A percentile compares a stretch with the other conserved stretches of the same genome.
Evolutionary conservation across 73 alveolate species (phyloP).

Genomic region (Diophrys appendiculata): DNA sequence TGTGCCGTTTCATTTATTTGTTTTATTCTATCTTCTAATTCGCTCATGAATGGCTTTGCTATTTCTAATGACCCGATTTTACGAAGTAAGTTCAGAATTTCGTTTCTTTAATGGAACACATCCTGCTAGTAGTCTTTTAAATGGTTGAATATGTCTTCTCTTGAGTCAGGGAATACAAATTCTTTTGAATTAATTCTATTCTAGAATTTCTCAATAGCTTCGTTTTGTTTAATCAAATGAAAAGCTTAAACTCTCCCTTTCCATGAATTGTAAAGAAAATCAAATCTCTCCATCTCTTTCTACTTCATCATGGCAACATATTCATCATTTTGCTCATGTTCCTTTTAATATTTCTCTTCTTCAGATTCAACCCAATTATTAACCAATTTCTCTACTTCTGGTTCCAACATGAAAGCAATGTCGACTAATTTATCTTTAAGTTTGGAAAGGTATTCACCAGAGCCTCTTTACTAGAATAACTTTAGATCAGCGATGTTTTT

Average conservation of each 20-base stretch:
- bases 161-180: constrained; percentile 65
- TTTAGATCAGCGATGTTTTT: constrained; percentile 45
- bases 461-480: constrained; percentile 46
- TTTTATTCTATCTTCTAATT: constrained; percentile 35
- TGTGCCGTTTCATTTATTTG: constrained; percentile 61
- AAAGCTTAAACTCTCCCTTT: constrained; percentile 53
- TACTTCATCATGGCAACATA: constrained; percentile 18
- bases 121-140: constrained; percentile 28
- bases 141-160: constrained; percentile 27
- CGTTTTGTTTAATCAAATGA: constrained; percentile 61
- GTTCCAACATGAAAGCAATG: constrained; percentile 68
- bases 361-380: constrained; percentile 52
- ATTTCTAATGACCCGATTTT: constrained; percentile 12
- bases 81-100: constrained; percentile 7
- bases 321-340: constrained; percentile 44
- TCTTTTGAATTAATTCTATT: constrained; percentile 49
- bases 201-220: constrained; percentile 52
- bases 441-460: constrained; percentile 43
- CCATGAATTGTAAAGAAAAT: constrained; percentile 37
- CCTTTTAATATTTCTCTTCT: constrained; percentile 36
- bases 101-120: constrained; percentile 43
- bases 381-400: constrained; percentile 67
- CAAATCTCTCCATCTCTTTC: constrained; percentile 45
- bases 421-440: constrained; percentile 57
- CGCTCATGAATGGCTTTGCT: constrained; percentile 42